Percentiles rank a stretch among this genome's conserved stretches.
Conservation (phyloP, 1,284 basidiomycete species). For the Veloporphyrellus conicus region DNA sequence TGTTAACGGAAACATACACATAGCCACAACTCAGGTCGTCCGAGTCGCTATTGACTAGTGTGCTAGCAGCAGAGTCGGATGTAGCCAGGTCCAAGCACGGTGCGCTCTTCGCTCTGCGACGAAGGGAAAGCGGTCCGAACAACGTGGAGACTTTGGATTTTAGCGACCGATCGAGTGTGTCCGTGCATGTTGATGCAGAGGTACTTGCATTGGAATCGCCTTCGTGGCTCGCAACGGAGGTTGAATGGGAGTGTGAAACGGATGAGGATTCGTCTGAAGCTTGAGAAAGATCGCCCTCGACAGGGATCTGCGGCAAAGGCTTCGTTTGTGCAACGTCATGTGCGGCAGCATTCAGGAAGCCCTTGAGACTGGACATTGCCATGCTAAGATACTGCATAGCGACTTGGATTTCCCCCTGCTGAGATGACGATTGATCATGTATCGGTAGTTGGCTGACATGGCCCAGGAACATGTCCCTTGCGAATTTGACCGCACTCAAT, state of each 20-base stretch:
- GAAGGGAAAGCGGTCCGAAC: slow-evolving; percentile 17
- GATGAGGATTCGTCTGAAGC: slow-evolving; percentile 4
- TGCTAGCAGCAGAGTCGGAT: slow-evolving; percentile 13
- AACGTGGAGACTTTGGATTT: slow-evolving; percentile 15
- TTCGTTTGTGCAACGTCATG: slow-evolving; percentile 29
- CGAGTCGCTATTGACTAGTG: slow-evolving; percentile 15
- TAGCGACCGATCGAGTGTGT: slow-evolving; percentile 1
- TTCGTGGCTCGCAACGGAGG: slow-evolving; percentile 5
- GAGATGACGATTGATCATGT: slow-evolving; percentile 3
- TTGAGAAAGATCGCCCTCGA: not conserved
- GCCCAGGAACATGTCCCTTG: slow-evolving; percentile 24
- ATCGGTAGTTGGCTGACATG: slow-evolving; percentile 19
- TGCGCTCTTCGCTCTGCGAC: slow-evolving; percentile 4
- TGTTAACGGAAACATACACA: slow-evolving; percentile 24
- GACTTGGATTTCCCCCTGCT: slow-evolving; percentile 14
- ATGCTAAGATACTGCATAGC: slow-evolving; percentile 27
- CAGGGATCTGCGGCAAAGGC: slow-evolving; percentile 26
- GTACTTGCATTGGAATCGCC: not conserved
- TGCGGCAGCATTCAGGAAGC: slow-evolving; percentile 24
- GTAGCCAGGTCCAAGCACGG: slow-evolving; percentile 9
- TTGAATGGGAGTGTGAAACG: slow-evolving; percentile 1
- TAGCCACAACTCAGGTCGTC: slow-evolving; percentile 18
- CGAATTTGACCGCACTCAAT: slow-evolving; percentile 21
- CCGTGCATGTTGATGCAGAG: slow-evolving; percentile 1
- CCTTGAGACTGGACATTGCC: slow-evolving; percentile 27